These are phyloP conservation scores for Hydrangea macrophylla DNA, from an alignment of 148 eudicot species.

Conservation along the genomic window DNA sequence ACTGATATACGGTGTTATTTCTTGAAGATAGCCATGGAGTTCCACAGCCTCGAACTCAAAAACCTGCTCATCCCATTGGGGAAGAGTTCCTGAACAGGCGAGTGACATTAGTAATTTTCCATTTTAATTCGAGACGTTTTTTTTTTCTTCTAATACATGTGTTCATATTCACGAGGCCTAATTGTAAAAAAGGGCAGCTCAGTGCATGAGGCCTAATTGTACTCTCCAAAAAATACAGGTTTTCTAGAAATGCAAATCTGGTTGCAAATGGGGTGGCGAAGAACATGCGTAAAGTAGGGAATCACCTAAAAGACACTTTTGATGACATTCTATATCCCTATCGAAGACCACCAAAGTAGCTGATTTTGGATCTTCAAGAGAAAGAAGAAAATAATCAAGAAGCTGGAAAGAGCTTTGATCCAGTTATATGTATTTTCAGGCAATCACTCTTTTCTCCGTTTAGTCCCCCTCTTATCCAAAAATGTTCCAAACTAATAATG, in stretches of 20 bases:
- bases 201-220: too few species aligned
- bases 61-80: conserved; percentile 50
- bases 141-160: not conserved
- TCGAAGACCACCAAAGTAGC: conserved; percentile 68
- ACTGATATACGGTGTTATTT: conserved; percentile 19
- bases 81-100: conserved; percentile 79
- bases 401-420: conserved; percentile 7
- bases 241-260: conserved; percentile 67
- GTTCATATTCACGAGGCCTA: not conserved
- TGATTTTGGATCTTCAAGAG: not conserved
- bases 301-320: conserved; percentile 58
- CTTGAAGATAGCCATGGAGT: conserved; percentile 40
- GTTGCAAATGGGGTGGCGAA: conserved; percentile 87
- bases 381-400: conserved; percentile 2
- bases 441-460: not conserved
- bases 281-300: conserved; percentile 71
- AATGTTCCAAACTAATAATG: too few species aligned
- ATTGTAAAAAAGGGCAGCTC: too few species aligned
- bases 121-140: not conserved
- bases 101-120: conserved; percentile 16
- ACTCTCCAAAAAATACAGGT: conserved; percentile 40
- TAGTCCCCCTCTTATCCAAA: too few species aligned
- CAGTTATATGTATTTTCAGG: not conserved
- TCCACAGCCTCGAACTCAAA: conserved; percentile 54
- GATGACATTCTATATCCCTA: conserved; percentile 75